A percentile compares a stretch with the other conserved stretches of the same genome.
Evolutionary conservation across 2,329 filamentous ascomycete species (phyloP).

Genomic region (Penicillium janthinellum): DNA sequence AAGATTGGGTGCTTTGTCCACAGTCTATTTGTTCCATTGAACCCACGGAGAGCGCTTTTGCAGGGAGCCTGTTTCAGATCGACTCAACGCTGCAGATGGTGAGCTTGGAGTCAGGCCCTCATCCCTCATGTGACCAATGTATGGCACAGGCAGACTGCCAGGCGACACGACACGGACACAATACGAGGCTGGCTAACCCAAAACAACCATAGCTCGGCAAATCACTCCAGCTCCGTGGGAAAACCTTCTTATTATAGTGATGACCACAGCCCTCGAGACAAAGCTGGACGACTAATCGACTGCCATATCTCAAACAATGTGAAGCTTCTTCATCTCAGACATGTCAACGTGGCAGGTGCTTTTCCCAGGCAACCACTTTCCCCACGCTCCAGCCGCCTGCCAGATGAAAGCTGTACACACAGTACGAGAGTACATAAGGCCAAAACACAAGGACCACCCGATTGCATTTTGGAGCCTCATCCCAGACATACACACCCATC

Average conservation of each 20-base stretch:
- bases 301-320: background rate
- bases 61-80: background rate
- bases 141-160: background rate
- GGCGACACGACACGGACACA: constrained; percentile 1
- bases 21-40: background rate
- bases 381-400: background rate
- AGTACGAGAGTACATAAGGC: background rate
- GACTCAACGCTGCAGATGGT: background rate
- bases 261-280: too few species aligned
- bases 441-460: background rate
- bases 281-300: background rate
- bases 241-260: background rate
- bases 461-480: constrained; percentile 3
- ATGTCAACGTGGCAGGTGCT: constrained; percentile 1
- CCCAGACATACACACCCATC: background rate
- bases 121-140: background rate
- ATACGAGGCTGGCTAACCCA: background rate
- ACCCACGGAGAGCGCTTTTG: background rate
- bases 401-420: background rate
- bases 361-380: constrained; percentile 16
- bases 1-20: background rate
- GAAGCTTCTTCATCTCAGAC: background rate
- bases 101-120: background rate
- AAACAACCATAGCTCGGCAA: background rate
- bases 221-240: background rate